Evolutionary conservation across 352 stramenopile species (phyloP), one percentile per base, ranked within the genome.

Genomic region (Thraustochytrium striatum): DNA sequence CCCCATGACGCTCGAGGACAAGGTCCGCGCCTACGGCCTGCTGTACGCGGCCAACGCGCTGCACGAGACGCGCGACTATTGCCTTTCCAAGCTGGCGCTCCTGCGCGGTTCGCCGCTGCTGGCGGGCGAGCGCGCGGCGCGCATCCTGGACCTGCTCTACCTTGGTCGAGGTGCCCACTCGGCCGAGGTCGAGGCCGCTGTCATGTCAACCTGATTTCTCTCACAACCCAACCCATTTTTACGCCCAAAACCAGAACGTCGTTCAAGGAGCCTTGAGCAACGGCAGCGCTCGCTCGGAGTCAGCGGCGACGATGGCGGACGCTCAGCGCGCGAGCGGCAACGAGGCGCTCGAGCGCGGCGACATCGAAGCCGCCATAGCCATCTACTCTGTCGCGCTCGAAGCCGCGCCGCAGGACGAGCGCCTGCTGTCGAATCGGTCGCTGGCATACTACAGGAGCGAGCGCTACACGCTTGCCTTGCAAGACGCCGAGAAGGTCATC

Each of bases 301-400:
- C n/a, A n/a, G 39, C 39, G 39, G 39, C 39, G 39, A 47, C 5
- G 5, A 13, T 47, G 39, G 62, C 62, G 30, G 30, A 19, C 47
- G n/a, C n/a, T n/a, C n/a, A n/a, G n/a, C 43, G 50, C n/a, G 65
- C 43, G 50, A 43, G 30, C 44, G 73, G 73, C 35, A 82, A 82
- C 62, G 59, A 2, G 3, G 59, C 59, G 39, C 28, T 78, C 7
- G 36, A 11, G 3, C 3, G 33, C 32, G 61, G 62, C 50, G 61
- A 78, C 39, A 52, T 62, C 21, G 61, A 30, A 21, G 21, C 2
- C 9, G 73, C 73, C 0, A 25, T 82, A 11, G 73, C 43, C 1
- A 53, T 57, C 0, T 82, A 78, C 62, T 47, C 61, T 32, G 1
- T 35, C 11, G 73, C 73, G 32, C 33, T 82, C 53, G 50, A n/a